These are phyloP conservation scores for Tetragonia tetragonoides DNA, from an alignment of 148 eudicot genomes.

Conservation along the genomic window DNA sequence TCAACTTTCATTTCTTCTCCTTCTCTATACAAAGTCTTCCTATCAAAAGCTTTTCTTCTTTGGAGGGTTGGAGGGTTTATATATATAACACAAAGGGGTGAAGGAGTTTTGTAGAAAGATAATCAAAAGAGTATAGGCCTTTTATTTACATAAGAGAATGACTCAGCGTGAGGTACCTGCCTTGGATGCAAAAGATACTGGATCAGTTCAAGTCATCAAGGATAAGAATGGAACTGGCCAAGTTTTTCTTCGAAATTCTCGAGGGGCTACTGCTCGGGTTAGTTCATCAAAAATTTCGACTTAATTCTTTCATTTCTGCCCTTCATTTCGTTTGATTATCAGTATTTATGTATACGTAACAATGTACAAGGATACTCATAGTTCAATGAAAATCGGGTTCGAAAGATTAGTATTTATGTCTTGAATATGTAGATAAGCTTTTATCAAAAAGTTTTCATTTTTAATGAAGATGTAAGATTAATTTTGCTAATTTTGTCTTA, in stretches of 20 bases:
- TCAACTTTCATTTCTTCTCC: background rate
- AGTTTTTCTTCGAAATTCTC: constrained; percentile 48
- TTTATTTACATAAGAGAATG: constrained; percentile 35
- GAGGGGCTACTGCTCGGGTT: constrained; percentile 64
- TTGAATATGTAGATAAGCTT: no score
- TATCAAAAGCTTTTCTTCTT: constrained; percentile 1
- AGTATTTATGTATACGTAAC: no score
- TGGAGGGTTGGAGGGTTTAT: background rate
- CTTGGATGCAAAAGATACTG: constrained; percentile 30
- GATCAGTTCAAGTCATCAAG: constrained; percentile 41
- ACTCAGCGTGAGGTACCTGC: constrained; percentile 39
- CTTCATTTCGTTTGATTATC: background rate
- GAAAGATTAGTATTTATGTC: no score
- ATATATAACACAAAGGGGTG: no score
- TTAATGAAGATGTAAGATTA: background rate
- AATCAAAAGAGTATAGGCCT: no score
- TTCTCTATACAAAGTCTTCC: background rate
- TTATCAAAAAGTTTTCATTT: no score
- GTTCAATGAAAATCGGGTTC: no score
- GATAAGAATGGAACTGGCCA: constrained; percentile 53
- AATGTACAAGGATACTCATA: no score
- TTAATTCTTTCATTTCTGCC: background rate
- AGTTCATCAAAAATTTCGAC: constrained; percentile 8
- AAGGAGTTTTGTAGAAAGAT: no score
- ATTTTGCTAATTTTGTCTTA: background rate